These are phyloP conservation scores for Aspergillus ochraceus DNA, from an alignment of 2,329 filamentous ascomycete genomes.

Conservation along the genomic window DNA sequence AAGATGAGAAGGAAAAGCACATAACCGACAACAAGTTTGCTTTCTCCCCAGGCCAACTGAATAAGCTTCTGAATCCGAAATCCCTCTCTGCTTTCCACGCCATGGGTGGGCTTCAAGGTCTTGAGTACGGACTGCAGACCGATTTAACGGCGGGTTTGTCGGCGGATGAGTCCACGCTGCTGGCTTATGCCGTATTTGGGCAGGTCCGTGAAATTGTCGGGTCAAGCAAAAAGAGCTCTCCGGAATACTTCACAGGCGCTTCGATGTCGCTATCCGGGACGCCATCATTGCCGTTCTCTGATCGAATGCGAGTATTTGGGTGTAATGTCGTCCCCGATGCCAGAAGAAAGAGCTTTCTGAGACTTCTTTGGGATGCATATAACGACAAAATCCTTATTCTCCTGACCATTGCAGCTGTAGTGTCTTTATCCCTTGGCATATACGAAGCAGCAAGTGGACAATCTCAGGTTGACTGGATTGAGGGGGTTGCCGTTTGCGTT, in stretches of 20 bases:
- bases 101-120: conserved; percentile 66
- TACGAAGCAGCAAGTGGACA: conserved; percentile 61
- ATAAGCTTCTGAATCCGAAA: conserved; percentile 75
- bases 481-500: conserved; percentile 74
- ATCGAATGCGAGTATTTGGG: conserved; percentile 67
- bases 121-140: conserved; percentile 70
- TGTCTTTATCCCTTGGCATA: conserved; percentile 69
- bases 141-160: conserved; percentile 64
- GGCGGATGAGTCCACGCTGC: conserved; percentile 59
- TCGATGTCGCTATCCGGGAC: not conserved
- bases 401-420: conserved; percentile 64
- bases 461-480: conserved; percentile 70
- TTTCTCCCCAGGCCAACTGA: conserved; percentile 67
- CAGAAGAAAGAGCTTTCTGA: conserved; percentile 64
- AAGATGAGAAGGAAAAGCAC: conserved; percentile 65
- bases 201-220: not conserved
- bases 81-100: conserved; percentile 70
- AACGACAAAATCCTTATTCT: conserved; percentile 75
- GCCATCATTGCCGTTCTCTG: conserved; percentile 48
- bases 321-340: conserved; percentile 64
- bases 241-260: not conserved
- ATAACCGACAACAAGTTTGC: conserved; percentile 67
- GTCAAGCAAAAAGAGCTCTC: not conserved
- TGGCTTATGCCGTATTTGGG: conserved; percentile 13
- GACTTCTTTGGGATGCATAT: conserved; percentile 72